phyloP scores from a whole-genome alignment of 805 yeast genomes.

The Debaryomyces castellii region DNA sequence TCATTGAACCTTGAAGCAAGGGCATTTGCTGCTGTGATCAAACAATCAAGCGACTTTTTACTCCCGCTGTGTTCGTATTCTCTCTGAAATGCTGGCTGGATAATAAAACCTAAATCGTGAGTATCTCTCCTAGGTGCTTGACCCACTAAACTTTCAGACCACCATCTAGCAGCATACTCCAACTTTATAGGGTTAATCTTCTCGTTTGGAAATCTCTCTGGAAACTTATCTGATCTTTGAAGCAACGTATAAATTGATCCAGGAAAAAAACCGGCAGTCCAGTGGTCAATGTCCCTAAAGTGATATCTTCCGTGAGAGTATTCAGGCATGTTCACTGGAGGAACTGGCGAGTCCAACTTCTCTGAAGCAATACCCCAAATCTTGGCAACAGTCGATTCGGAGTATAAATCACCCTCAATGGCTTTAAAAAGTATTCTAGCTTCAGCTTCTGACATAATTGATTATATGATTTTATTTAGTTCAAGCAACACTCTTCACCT shows the following conservation, averaged over 20 bases:
- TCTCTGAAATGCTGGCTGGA: slow-evolving; percentile 21
- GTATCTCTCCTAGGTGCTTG: slow-evolving; percentile 18
- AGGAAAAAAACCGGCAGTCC: slow-evolving; percentile 16
- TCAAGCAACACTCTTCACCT: no score
- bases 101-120: slow-evolving; percentile 28
- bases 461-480: no score
- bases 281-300: slow-evolving; percentile 9
- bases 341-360: slow-evolving; percentile 4
- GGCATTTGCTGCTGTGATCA: slow-evolving; percentile 23
- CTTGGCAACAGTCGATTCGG: slow-evolving; percentile 10
- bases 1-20: slow-evolving; percentile 21
- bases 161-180: slow-evolving; percentile 14
- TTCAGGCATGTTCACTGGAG: slow-evolving; percentile 11
- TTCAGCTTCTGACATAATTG: neutral
- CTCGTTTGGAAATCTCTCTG: slow-evolving; percentile 6
- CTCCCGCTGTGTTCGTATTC: slow-evolving; percentile 16
- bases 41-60: slow-evolving; percentile 13
- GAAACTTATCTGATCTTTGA: slow-evolving; percentile 10
- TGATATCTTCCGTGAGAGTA: slow-evolving; percentile 9
- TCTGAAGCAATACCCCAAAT: slow-evolving; percentile 13
- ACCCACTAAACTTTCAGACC: slow-evolving; percentile 9
- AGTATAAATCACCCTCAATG: slow-evolving; percentile 6
- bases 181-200: slow-evolving; percentile 8
- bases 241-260: slow-evolving; percentile 10
- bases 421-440: neutral